phyloP scores from a whole-genome alignment of 164 flowering plant species.

The Liriodendron chinense region DNA sequence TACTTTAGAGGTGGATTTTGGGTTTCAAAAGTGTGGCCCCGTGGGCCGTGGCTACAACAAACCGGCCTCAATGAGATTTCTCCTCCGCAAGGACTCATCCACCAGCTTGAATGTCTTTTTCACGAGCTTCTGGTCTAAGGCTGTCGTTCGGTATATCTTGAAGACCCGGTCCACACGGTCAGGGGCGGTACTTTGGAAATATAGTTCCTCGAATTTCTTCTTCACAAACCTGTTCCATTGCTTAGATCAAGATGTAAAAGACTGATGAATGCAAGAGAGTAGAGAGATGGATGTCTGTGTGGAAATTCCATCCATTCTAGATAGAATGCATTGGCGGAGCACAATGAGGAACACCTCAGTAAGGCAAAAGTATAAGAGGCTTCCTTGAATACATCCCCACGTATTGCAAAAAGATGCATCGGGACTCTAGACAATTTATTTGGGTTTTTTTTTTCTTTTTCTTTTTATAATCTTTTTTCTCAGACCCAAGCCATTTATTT shows the following conservation, averaged over 20 bases:
- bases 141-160: constrained; percentile 94
- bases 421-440: too few relatives aligned
- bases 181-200: constrained; percentile 83
- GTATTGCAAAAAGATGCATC: too few relatives aligned
- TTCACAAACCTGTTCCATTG: constrained; percentile 71
- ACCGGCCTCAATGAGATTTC: constrained; percentile 95
- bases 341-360: too few relatives aligned
- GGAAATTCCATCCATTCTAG: too few relatives aligned
- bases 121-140: constrained; percentile 94
- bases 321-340: too few relatives aligned
- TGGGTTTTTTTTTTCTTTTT: too few relatives aligned
- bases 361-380: too few relatives aligned
- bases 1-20: background rate
- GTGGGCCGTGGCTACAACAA: constrained; percentile 36
- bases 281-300: too few relatives aligned
- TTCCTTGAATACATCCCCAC: too few relatives aligned
- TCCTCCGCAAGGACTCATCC: constrained; percentile 90
- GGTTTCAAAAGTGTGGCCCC: background rate
- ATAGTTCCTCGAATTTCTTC: constrained; percentile 96
- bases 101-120: constrained; percentile 98
- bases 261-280: too few relatives aligned
- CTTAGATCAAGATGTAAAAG: background rate
- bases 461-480: too few relatives aligned
- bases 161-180: constrained; percentile 88
- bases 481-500: too few relatives aligned